Conservation (phyloP, 495 filamentous ascomycete genomes). For the Xylaria castorea region DNA sequence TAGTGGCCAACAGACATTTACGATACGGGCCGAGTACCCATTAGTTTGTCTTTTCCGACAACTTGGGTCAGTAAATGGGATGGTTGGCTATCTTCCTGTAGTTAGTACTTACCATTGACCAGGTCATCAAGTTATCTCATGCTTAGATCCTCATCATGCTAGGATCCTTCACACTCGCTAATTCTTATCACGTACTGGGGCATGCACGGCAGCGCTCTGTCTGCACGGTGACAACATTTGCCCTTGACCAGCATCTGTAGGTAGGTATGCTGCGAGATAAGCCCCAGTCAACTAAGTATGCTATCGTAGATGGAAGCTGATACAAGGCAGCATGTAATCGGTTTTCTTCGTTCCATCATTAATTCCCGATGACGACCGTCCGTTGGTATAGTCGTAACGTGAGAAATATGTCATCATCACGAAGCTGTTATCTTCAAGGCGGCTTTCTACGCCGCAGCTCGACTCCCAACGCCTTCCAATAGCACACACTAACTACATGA, state of each 20-base stretch:
- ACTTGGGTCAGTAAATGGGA: neutral
- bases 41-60: slow-evolving; percentile 3
- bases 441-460: neutral
- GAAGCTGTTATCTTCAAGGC: neutral
- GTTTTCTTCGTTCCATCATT: neutral
- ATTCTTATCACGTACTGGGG: neutral
- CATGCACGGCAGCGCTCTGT: neutral
- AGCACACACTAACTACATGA: neutral
- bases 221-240: neutral
- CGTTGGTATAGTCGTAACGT: neutral
- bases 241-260: neutral
- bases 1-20: neutral
- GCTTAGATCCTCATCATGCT: neutral
- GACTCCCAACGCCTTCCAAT: neutral
- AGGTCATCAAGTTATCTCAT: neutral
- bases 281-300: neutral
- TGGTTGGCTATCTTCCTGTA: neutral
- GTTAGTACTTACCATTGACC: neutral
- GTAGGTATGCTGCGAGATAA: neutral
- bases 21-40: neutral
- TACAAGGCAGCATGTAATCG: neutral
- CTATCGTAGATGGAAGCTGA: neutral
- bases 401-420: neutral
- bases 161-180: neutral
- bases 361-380: neutral